Evolutionary conservation across 2,329 filamentous ascomycete species (phyloP), one percentile per base, ranked within the genome.

Genomic region (Trichophyton mentagrophytes): DNA sequence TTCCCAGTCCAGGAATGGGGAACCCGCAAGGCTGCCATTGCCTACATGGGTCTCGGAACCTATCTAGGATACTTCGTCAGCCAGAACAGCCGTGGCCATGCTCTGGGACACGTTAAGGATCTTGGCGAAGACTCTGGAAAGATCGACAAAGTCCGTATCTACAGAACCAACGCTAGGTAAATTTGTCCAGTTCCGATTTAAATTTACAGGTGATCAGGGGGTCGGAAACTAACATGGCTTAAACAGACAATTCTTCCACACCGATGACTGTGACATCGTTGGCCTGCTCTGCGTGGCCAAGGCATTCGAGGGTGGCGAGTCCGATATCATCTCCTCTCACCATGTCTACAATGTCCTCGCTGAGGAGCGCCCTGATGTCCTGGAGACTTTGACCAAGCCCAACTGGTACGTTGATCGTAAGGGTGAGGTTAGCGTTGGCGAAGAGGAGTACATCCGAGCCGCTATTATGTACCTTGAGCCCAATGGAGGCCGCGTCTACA

Each of bases 351-450:
- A 95, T 73, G 81, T 81, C 42, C 79, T 95, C 40, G 88, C 90
- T 70, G 74, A 73, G 44, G 84, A 92, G 70, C 80, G 88, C 25
- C 89, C 89, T 0, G 89, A 92, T 68, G 86, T 95, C 1, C 86
- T 89, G 0, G 83, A 88, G 71, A 80, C 85, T 4, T 78, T 95
- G 59, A 86, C 87, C 0, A 76, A 85, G 70, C 89, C 90, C 0
- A 83, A 90, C 65, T 95, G 90, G 90, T 93, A 95, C 76, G 92
- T 95, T 72, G 90, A 95, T 74, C 86, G 90, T 60, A 95, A 95
- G 77, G 90, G 90, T 9, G 90, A 95, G 77, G 84, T 82, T 0
- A 88, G 84, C 22, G 76, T 79, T 13, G 89, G 88, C 11, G 80
- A 95, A 73, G 83, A 91, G 60, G 84, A 85, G 61, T 95, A 85